phyloP scores from a whole-genome alignment of 2,329 filamentous ascomycete species.

The Ophiobolus disseminans region DNA sequence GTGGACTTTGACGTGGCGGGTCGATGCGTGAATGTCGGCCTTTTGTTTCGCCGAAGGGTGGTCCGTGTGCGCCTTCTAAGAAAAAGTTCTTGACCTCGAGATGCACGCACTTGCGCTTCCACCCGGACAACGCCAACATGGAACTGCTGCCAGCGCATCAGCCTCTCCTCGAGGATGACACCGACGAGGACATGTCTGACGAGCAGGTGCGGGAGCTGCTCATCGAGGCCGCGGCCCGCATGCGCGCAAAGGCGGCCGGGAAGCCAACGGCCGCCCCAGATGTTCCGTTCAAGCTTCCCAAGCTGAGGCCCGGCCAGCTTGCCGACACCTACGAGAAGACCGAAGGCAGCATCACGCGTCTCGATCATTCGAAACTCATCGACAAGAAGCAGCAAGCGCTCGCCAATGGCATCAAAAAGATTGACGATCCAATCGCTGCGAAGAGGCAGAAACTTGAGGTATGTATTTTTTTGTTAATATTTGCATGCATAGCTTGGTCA shows the following conservation, averaged over 20 bases:
- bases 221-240: conserved; percentile 66
- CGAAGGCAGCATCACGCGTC: conserved; percentile 59
- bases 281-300: conserved; percentile 57
- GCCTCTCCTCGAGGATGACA: conserved; percentile 39
- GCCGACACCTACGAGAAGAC: conserved; percentile 63
- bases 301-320: conserved; percentile 55
- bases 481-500: no score
- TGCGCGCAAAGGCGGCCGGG: conserved; percentile 54
- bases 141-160: conserved; percentile 46
- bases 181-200: conserved; percentile 63
- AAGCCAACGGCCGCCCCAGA: conserved; percentile 34
- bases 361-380: conserved; percentile 61
- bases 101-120: conserved; percentile 28
- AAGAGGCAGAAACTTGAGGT: conserved; percentile 61
- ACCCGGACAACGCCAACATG: conserved; percentile 41
- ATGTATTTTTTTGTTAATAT: conserved; percentile 42
- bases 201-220: conserved; percentile 70
- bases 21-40: background rate
- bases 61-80: conserved; percentile 26
- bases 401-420: conserved; percentile 58
- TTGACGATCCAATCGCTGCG: conserved; percentile 60
- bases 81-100: conserved; percentile 33
- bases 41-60: conserved; percentile 1
- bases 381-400: conserved; percentile 56
- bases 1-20: conserved; percentile 17